Base-by-base conservation (phyloP, 495 filamentous ascomycete species). In the Aspergillus leporis region DNA sequence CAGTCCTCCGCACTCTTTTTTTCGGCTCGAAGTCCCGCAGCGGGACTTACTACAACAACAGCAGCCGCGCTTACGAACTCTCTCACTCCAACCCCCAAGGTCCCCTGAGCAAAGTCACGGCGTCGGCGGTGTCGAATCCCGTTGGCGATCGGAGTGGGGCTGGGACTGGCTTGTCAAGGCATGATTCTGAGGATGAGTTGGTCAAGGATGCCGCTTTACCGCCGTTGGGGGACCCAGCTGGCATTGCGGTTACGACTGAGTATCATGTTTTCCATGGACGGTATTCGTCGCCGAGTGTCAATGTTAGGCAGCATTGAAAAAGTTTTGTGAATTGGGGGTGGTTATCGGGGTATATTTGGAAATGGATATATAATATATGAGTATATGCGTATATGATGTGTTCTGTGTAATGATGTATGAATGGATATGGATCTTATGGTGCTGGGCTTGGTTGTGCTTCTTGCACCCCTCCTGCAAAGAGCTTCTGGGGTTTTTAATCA, bases 1-100 rank as follows among this genome's bases (percentile, higher is more conserved):
- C 66, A 41, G 66, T 66, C 22, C 60, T 69, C n/a, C 66, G 66
- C 36, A 66, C 61, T 5, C 55, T 69, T 2, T 46, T 69, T 23
- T 69, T 69, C 51, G 60, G 63, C 41, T 64, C 64, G 9, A 54
- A 55, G 18, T 65, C 66, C n/a, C 64, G 66, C 22, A 66, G 48
- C 18, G 61, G 59, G 28, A 66, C 66, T 16, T 66, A 66, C 23
- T 66, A 66, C 51, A 60, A 28, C 6, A 28, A 55, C 50, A 40
- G 47, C 32, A 61, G 55, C 13, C 61, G 61, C 5, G 64, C 58
- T 4, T 67, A 63, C 48, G 61, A 63, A 49, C 53, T 63, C 21
- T 63, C 61, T 5, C 25, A 38, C 18, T 63, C 61, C 19, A 47
- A 47, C 43, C 16, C 19, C 13, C 18, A n/a, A 23, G 43, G 41